Evolutionary conservation across 208 protist species (phyloP).

Genomic region (Phytomonas sp.): DNA sequence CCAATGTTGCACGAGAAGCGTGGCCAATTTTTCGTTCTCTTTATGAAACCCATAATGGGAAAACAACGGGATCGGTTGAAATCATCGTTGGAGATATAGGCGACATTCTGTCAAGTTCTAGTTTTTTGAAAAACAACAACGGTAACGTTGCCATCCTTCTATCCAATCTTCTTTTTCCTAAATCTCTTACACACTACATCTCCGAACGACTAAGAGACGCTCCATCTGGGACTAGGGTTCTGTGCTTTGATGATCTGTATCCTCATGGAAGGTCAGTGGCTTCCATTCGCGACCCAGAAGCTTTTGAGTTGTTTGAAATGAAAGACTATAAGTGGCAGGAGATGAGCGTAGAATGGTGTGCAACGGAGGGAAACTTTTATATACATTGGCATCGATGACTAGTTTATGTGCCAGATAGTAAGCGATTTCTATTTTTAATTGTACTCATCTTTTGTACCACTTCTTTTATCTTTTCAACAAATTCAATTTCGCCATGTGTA

Average conservation of each 20-base stretch:
- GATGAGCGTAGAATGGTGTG: constrained; percentile 66
- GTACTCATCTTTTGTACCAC: constrained; percentile 19
- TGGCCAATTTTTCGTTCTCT: constrained; percentile 36
- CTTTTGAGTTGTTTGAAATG: constrained; percentile 69
- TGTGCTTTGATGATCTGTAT: constrained; percentile 78
- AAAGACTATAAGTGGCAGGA: constrained; percentile 67
- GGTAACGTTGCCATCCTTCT: constrained; percentile 49
- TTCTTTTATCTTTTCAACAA: not conserved
- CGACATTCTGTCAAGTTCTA: constrained; percentile 23
- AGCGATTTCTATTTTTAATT: constrained; percentile 26
- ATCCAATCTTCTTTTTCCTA: constrained; percentile 65
- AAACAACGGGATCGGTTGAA: constrained; percentile 42
- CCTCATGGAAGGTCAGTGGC: constrained; percentile 60
- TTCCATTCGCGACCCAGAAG: constrained; percentile 54
- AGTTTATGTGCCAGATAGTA: constrained; percentile 53
- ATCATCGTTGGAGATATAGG: constrained; percentile 67
- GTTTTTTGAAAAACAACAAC: constrained; percentile 32
- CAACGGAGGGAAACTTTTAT: constrained; percentile 42
- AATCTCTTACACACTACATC: constrained; percentile 62
- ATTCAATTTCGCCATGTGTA: too few species aligned
- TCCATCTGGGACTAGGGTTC: constrained; percentile 43
- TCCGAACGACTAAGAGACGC: constrained; percentile 55
- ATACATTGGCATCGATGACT: constrained; percentile 50
- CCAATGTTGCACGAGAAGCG: constrained; percentile 39
- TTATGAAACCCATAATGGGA: not conserved